These are phyloP conservation scores for Athelia sp. DNA, from an alignment of 1,284 basidiomycete species.

Conservation along the genomic window DNA sequence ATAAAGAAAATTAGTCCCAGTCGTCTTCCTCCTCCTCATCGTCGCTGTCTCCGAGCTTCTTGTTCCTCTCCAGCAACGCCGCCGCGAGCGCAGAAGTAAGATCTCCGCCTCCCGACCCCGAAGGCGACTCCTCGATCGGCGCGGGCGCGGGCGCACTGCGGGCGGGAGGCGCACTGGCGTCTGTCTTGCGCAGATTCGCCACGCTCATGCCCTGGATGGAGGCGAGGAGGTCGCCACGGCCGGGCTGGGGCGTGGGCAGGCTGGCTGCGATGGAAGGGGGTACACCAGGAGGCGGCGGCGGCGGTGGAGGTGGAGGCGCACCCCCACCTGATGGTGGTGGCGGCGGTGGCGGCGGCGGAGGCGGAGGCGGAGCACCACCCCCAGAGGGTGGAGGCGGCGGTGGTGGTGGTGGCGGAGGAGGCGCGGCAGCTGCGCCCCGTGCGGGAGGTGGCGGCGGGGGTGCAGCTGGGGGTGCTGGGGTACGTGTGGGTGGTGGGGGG, in stretches of 20 bases:
- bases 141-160: slow-evolving; percentile 26
- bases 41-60: slow-evolving; percentile 91
- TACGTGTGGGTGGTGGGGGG: slow-evolving; percentile 19
- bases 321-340: slow-evolving; percentile 10
- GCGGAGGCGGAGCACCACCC: slow-evolving; percentile 17
- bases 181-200: slow-evolving; percentile 70
- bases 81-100: slow-evolving; percentile 49
- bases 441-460: slow-evolving; percentile 29
- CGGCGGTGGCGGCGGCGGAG: slow-evolving; percentile 11
- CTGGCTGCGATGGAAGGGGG: slow-evolving; percentile 4
- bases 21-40: slow-evolving; percentile 46
- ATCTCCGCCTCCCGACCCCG: slow-evolving; percentile 34
- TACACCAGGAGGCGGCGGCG: slow-evolving; percentile 36
- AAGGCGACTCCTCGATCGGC: slow-evolving; percentile 28
- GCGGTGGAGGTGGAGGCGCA: slow-evolving; percentile 22
- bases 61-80: slow-evolving; percentile 70
- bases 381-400: slow-evolving; percentile 24
- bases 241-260: slow-evolving; percentile 32
- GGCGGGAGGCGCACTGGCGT: slow-evolving; percentile 25
- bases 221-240: slow-evolving; percentile 52
- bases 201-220: slow-evolving; percentile 57
- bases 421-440: slow-evolving; percentile 11
- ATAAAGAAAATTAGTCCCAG: slow-evolving; percentile 2
- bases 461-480: slow-evolving; percentile 17
- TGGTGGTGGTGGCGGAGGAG: slow-evolving; percentile 25